Evolutionary conservation across 2,329 filamentous ascomycete genomes (phyloP).

Genomic region (Trichophyton rubrum): DNA sequence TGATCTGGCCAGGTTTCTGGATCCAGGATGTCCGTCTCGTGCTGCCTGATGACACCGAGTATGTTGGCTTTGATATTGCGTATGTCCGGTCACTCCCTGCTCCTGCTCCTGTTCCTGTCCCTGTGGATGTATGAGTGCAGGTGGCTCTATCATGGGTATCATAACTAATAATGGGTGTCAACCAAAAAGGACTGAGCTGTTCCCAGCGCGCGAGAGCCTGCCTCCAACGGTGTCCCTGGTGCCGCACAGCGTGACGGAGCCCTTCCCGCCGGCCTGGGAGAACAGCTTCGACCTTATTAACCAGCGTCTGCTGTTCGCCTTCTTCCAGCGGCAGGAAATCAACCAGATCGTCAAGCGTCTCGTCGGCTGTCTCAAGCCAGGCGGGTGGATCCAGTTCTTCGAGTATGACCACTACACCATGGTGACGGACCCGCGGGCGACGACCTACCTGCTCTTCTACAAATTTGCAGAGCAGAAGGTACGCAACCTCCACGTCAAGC

Average conservation of each 20-base stretch:
- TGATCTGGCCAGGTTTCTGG: neutral
- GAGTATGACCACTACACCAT: neutral
- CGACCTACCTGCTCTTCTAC: neutral
- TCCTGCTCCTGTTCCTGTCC: neutral
- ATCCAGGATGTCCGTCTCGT: neutral
- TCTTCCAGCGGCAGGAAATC: constrained; percentile 5
- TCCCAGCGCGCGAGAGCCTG: neutral
- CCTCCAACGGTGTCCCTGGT: neutral
- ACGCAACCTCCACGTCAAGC: neutral
- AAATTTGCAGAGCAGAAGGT: neutral
- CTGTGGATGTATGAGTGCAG: too few relatives aligned
- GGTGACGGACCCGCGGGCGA: neutral
- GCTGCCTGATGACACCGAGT: neutral
- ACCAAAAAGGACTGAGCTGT: neutral
- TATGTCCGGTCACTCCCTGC: neutral
- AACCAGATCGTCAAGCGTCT: neutral
- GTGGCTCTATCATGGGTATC: too few relatives aligned
- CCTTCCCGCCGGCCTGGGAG: constrained; percentile 5
- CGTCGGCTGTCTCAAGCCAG: neutral
- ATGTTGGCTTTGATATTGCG: constrained; percentile 3
- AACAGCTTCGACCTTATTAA: constrained; percentile 5
- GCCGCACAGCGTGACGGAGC: neutral
- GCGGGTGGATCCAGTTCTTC: constrained; percentile 4
- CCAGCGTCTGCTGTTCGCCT: constrained; percentile 3
- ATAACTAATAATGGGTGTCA: neutral